These are phyloP conservation scores for Macroventuria anomochaeta DNA, from an alignment of 2,329 filamentous ascomycete species.

Conservation along the genomic window DNA sequence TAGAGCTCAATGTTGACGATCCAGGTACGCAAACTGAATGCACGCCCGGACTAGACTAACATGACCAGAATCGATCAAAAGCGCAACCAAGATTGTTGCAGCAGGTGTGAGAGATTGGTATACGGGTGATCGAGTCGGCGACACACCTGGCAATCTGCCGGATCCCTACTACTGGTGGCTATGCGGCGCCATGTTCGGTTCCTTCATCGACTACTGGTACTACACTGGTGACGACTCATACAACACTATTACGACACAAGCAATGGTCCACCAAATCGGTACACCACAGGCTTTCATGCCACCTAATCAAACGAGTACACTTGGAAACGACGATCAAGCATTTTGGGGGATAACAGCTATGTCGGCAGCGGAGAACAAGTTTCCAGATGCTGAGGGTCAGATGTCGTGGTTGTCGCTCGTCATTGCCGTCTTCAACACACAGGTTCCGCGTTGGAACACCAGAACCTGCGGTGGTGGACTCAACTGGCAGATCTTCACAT, in stretches of 20 bases:
- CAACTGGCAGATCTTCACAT: conserved; percentile 75
- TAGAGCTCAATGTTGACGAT: conserved; percentile 28
- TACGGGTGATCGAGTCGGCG: conserved; percentile 64
- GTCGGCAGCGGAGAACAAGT: conserved; percentile 69
- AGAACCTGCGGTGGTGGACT: conserved; percentile 68
- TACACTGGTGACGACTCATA: conserved; percentile 46
- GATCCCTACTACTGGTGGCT: conserved; percentile 53
- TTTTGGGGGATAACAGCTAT: conserved; percentile 73
- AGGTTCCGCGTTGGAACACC: conserved; percentile 71
- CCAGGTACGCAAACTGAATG: conserved; percentile 20
- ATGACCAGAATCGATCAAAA: conserved; percentile 63
- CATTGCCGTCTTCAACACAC: conserved; percentile 73
- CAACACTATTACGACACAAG: conserved; percentile 51
- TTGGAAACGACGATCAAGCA: conserved; percentile 75
- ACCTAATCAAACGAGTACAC: conserved; percentile 65
- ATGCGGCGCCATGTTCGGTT: conserved; percentile 47
- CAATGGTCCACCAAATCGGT: conserved; percentile 75
- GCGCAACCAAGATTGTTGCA: conserved; percentile 66
- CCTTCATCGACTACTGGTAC: conserved; percentile 49
- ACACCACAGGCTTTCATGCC: conserved; percentile 75
- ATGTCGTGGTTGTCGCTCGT: conserved; percentile 67
- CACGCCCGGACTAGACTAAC: conserved; percentile 14
- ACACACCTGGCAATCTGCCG: conserved; percentile 63
- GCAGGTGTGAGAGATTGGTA: conserved; percentile 69
- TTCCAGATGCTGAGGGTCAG: conserved; percentile 58